These are phyloP conservation scores for Candida fluviatilis DNA, from an alignment of 805 yeast genomes.

Conservation along the genomic window DNA sequence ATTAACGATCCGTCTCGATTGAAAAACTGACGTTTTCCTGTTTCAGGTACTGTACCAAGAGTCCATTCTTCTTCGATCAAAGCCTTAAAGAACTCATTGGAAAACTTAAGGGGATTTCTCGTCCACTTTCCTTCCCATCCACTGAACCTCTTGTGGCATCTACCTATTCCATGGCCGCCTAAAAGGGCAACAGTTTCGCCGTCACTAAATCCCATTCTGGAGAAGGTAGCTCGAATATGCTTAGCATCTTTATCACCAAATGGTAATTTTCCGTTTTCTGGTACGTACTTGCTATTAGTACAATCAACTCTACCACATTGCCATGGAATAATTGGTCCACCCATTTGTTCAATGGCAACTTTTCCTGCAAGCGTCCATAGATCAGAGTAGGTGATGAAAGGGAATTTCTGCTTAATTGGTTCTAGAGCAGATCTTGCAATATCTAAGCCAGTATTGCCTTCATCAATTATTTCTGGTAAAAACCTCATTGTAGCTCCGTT, in stretches of 20 bases:
- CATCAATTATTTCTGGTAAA: slow-evolving; percentile 51
- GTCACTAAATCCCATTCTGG: slow-evolving; percentile 57
- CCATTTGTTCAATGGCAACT: slow-evolving; percentile 56
- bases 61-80: slow-evolving; percentile 41
- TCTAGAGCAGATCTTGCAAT: slow-evolving; percentile 53
- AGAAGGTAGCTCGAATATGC: slow-evolving; percentile 44
- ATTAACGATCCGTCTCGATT: slow-evolving; percentile 62
- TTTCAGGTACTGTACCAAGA: slow-evolving; percentile 46
- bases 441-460: slow-evolving; percentile 47
- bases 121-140: slow-evolving; percentile 94
- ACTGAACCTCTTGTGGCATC: slow-evolving; percentile 66
- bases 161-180: slow-evolving; percentile 74
- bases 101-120: slow-evolving; percentile 67
- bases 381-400: slow-evolving; percentile 63
- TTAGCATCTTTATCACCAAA: slow-evolving; percentile 43
- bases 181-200: slow-evolving; percentile 69
- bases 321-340: slow-evolving; percentile 61
- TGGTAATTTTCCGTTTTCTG: slow-evolving; percentile 50
- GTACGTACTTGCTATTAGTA: slow-evolving; percentile 24
- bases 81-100: slow-evolving; percentile 61
- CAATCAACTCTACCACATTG: slow-evolving; percentile 47
- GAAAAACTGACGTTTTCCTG: slow-evolving; percentile 53
- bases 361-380: slow-evolving; percentile 73
- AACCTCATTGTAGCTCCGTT: slow-evolving; percentile 52
- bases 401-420: slow-evolving; percentile 51